These are phyloP conservation scores for Allomyces javanicus DNA, from an alignment of 192 early-diverging fungal species.

Conservation along the genomic window DNA sequence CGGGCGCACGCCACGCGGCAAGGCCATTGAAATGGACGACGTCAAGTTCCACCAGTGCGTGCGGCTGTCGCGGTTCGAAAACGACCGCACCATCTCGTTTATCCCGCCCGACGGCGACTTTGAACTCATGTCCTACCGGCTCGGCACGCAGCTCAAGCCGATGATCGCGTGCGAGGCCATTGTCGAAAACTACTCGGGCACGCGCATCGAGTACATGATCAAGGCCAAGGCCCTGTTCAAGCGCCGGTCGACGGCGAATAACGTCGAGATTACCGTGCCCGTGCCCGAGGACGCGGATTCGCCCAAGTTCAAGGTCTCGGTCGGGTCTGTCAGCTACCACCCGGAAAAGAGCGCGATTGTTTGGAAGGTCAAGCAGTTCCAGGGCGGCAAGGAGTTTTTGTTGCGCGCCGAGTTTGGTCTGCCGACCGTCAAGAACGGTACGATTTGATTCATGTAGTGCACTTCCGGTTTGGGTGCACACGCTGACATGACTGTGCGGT, in stretches of 20 bases:
- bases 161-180: constrained; percentile 68
- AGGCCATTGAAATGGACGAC: constrained; percentile 80
- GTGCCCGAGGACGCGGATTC: constrained; percentile 94
- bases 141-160: constrained; percentile 66
- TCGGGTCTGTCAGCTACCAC: constrained; percentile 77
- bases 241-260: constrained; percentile 86
- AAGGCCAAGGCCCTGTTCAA: constrained; percentile 97
- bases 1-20: constrained; percentile 45
- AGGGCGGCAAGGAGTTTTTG: constrained; percentile 89
- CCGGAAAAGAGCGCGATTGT: constrained; percentile 85
- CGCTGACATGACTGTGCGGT: neutral
- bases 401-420: constrained; percentile 72
- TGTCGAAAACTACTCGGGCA: constrained; percentile 71
- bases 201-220: constrained; percentile 88
- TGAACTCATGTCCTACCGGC: constrained; percentile 75
- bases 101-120: constrained; percentile 83
- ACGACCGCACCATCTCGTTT: constrained; percentile 72
- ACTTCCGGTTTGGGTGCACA: neutral
- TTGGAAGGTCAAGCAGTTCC: constrained; percentile 98
- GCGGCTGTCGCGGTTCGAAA: constrained; percentile 66
- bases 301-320: constrained; percentile 71
- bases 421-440: constrained; percentile 59
- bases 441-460: neutral
- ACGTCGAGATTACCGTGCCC: constrained; percentile 94
- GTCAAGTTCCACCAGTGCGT: constrained; percentile 84